A percentile compares a stretch with the other conserved stretches of the same genome.
Evolutionary conservation across 306 rosid genomes (phyloP).

Genomic region (Lathyrus aphaca): DNA sequence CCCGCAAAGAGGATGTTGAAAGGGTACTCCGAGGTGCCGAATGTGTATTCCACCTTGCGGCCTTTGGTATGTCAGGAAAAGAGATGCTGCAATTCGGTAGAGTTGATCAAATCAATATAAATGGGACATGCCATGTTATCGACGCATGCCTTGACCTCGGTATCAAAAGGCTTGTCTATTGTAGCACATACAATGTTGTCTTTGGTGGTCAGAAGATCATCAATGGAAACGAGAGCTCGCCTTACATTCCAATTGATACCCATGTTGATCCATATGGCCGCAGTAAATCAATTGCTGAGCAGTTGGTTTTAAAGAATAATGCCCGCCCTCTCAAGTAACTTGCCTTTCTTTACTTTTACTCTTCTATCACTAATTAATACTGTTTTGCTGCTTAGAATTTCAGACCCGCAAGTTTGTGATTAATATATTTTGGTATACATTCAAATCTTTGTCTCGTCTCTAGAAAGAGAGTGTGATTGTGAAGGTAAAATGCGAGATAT

Average conservation of each 20-base stretch:
- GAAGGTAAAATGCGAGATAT: background rate
- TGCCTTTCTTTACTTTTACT: background rate
- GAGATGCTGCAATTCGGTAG: slow-evolving; percentile 88
- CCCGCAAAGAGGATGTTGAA: slow-evolving; percentile 69
- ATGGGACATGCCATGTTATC: slow-evolving; percentile 77
- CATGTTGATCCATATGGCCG: slow-evolving; percentile 82
- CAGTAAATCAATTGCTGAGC: slow-evolving; percentile 89
- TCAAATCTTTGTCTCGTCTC: background rate
- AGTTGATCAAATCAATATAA: slow-evolving; percentile 76
- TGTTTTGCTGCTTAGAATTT: background rate
- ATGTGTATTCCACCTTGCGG: slow-evolving; percentile 90
- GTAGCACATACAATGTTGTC: slow-evolving; percentile 85
- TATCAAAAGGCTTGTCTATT: slow-evolving; percentile 74
- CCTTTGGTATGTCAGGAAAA: slow-evolving; percentile 89
- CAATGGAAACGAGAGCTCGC: slow-evolving; percentile 74
- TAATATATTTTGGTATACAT: background rate
- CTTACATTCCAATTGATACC: slow-evolving; percentile 76
- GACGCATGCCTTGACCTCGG: slow-evolving; percentile 75
- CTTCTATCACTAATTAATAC: background rate
- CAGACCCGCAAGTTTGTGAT: background rate
- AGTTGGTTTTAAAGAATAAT: slow-evolving; percentile 79
- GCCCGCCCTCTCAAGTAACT: slow-evolving; percentile 66
- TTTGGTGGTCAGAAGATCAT: slow-evolving; percentile 76
- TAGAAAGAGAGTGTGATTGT: background rate
- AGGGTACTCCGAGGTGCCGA: slow-evolving; percentile 66